These are phyloP conservation scores for Thecamonas trahens DNA, from an alignment of 78 protist species.

Conservation along the genomic window DNA sequence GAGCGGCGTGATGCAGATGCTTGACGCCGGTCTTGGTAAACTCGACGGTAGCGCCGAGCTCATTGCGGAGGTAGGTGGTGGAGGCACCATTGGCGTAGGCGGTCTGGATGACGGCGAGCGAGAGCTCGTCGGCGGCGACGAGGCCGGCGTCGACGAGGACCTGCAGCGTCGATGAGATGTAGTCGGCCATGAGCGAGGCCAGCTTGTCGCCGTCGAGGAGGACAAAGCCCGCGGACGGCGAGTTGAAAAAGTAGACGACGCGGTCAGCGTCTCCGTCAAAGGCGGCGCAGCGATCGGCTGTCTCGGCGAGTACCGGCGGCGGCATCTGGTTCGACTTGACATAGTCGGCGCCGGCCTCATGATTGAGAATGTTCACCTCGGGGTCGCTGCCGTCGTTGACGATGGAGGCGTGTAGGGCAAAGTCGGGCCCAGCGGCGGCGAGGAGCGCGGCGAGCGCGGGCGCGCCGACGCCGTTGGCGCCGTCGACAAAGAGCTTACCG, in stretches of 20 bases:
- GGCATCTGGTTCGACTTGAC: conserved; percentile 17
- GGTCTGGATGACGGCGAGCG: conserved; percentile 49
- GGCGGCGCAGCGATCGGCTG: background rate
- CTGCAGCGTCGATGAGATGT: background rate
- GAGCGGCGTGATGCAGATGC: conserved; percentile 61
- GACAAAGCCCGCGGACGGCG: background rate
- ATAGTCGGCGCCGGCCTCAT: conserved; percentile 38
- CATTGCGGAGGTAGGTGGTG: background rate
- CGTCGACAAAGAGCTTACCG: conserved; percentile 2
- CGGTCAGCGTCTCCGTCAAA: conserved; percentile 64
- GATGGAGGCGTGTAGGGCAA: background rate
- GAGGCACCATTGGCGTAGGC: conserved; percentile 65
- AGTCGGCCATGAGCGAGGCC: conserved; percentile 32
- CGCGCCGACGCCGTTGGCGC: conserved; percentile 35
- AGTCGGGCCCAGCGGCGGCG: too few relatives aligned
- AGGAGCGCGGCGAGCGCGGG: background rate
- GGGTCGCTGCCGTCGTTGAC: background rate
- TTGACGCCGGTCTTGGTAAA: conserved; percentile 73
- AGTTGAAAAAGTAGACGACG: conserved; percentile 13
- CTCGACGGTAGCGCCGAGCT: background rate
- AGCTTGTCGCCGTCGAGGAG: conserved; percentile 72
- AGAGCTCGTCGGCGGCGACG: background rate
- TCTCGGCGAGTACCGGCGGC: conserved; percentile 3
- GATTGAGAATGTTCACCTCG: conserved; percentile 38
- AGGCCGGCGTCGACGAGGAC: background rate